These are phyloP conservation scores for Pisolithus microcarpus DNA, from an alignment of 768 basidiomycete genomes.

Conservation along the genomic window DNA sequence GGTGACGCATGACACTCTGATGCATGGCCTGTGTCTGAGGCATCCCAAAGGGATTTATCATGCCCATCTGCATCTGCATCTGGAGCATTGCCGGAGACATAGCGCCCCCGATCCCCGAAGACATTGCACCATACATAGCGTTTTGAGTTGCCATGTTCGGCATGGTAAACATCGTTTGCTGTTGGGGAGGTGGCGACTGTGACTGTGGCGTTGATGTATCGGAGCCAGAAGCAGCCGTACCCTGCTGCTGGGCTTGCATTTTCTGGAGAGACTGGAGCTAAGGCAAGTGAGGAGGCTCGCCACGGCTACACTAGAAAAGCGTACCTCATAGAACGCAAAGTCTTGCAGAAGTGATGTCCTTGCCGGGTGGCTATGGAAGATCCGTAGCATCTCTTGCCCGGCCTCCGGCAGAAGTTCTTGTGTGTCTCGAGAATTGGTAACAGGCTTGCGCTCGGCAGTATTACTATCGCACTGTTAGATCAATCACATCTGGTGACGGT, in stretches of 20 bases:
- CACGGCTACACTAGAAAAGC: slow-evolving; percentile 8
- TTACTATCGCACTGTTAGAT: slow-evolving; percentile 50
- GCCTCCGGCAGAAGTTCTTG: slow-evolving; percentile 95
- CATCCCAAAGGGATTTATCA: slow-evolving; percentile 44
- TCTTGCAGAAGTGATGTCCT: slow-evolving; percentile 91
- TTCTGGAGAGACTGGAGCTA: slow-evolving; percentile 88
- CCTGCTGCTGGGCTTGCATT: slow-evolving; percentile 30
- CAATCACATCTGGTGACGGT: background rate
- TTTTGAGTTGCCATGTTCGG: slow-evolving; percentile 39
- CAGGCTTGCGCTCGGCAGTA: slow-evolving; percentile 96
- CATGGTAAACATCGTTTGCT: slow-evolving; percentile 41
- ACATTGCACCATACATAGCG: slow-evolving; percentile 30
- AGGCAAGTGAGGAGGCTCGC: slow-evolving; percentile 5
- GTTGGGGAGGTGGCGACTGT: slow-evolving; percentile 35
- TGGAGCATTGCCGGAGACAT: slow-evolving; percentile 29
- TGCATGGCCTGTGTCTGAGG: slow-evolving; percentile 71
- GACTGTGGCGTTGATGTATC: slow-evolving; percentile 27
- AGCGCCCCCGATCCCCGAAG: slow-evolving; percentile 23
- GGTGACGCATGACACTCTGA: slow-evolving; percentile 78
- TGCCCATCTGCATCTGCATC: slow-evolving; percentile 46
- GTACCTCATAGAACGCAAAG: slow-evolving; percentile 85
- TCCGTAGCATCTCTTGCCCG: slow-evolving; percentile 92
- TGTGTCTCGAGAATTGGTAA: slow-evolving; percentile 96
- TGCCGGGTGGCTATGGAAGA: slow-evolving; percentile 89
- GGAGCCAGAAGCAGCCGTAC: slow-evolving; percentile 21